Evolutionary conservation across 2,329 filamentous ascomycete species (phyloP).

Genomic region (Hymenoscyphus occultus): DNA sequence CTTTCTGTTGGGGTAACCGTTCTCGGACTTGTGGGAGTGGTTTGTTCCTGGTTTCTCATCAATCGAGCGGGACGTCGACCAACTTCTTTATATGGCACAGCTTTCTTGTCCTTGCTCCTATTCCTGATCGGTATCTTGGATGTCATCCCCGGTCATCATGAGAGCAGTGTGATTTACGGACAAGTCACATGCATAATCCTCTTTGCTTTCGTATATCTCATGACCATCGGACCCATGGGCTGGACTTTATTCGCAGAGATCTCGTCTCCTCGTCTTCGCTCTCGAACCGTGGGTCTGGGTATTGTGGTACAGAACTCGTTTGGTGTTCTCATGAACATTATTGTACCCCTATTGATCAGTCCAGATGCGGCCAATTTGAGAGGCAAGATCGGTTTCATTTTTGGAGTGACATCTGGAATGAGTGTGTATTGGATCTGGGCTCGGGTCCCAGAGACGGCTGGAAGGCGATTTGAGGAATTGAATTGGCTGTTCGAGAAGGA

Average conservation of each 20-base stretch:
- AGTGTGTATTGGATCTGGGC: constrained; percentile 43
- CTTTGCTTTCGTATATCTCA: constrained; percentile 17
- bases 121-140: constrained; percentile 16
- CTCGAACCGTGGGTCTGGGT: constrained; percentile 8
- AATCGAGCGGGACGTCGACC: constrained; percentile 16
- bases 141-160: constrained; percentile 1
- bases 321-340: constrained; percentile 11
- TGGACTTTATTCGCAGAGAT: constrained; percentile 43
- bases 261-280: constrained; percentile 42
- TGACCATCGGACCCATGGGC: constrained; percentile 36
- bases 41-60: constrained; percentile 20
- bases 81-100: constrained; percentile 33
- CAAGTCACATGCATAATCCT: constrained; percentile 15
- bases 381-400: constrained; percentile 39
- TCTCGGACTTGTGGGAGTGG: constrained; percentile 38
- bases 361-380: constrained; percentile 36
- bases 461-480: constrained; percentile 78
- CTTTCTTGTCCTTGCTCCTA: constrained; percentile 29
- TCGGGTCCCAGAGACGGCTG: constrained; percentile 72
- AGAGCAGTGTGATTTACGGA: constrained; percentile 9
- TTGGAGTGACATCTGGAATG: constrained; percentile 30
- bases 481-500: constrained; percentile 67
- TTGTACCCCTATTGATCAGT: constrained; percentile 33
- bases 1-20: constrained; percentile 39
- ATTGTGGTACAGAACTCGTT: constrained; percentile 15